Percentiles rank a stretch among this genome's conserved stretches.
These are phyloP conservation scores for Saccharomycopsis babjevae DNA, from an alignment of 805 yeast genomes.

Conservation along the genomic window DNA sequence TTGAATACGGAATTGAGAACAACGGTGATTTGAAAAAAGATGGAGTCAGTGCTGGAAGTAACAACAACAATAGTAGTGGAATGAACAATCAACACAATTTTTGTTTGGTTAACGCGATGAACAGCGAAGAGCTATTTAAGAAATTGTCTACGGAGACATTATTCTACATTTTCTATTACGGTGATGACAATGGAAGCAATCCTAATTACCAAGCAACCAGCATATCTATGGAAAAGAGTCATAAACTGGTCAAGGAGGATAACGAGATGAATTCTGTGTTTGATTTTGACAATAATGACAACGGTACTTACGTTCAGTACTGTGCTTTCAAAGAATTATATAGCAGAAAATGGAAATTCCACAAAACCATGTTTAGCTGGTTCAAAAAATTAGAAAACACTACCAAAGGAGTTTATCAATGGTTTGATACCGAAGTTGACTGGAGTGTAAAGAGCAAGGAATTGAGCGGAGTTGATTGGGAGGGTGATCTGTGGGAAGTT, in stretches of 20 bases:
- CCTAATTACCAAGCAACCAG: constrained; percentile 23
- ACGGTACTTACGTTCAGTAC: constrained; percentile 60
- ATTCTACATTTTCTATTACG: constrained; percentile 84
- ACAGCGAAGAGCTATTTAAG: constrained; percentile 47
- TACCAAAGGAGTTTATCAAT: constrained; percentile 47
- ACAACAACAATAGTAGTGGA: constrained; percentile 23
- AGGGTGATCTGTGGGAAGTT: not conserved
- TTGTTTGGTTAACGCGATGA: constrained; percentile 46
- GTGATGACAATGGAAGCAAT: constrained; percentile 17
- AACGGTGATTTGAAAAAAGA: constrained; percentile 12
- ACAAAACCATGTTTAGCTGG: constrained; percentile 67
- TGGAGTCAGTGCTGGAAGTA: constrained; percentile 20
- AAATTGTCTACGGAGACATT: constrained; percentile 81
- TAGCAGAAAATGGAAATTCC: constrained; percentile 63
- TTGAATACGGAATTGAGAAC: constrained; percentile 8
- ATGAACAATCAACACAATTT: constrained; percentile 4
- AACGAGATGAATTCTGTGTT: constrained; percentile 1
- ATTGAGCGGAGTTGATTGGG: not conserved
- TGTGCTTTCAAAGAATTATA: constrained; percentile 73
- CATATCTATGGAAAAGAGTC: not conserved
- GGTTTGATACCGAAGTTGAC: constrained; percentile 71
- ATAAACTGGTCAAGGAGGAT: not conserved
- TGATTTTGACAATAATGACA: constrained; percentile 24
- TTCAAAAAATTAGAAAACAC: constrained; percentile 59
- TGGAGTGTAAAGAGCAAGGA: constrained; percentile 32